A percentile compares a stretch with the other conserved stretches of the same genome.
These are phyloP conservation scores for Oldenlandia corymbosa DNA, from an alignment of 257 asterid genomes.

Conservation along the genomic window DNA sequence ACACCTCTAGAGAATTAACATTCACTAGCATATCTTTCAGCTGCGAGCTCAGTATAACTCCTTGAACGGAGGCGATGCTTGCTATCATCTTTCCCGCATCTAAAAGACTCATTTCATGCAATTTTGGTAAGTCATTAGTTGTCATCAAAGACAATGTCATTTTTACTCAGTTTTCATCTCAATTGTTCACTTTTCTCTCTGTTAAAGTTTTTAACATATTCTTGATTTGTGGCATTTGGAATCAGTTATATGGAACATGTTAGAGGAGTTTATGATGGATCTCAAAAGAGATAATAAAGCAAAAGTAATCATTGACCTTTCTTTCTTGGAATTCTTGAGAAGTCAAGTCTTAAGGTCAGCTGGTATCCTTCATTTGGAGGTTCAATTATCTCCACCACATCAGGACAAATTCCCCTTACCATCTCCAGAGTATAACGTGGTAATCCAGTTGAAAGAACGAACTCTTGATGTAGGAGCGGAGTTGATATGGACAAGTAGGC, in stretches of 20 bases:
- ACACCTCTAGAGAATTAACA: constrained; percentile 42
- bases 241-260: not conserved
- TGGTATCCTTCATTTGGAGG: constrained; percentile 68
- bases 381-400: constrained; percentile 49
- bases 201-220: not conserved
- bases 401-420: constrained; percentile 59
- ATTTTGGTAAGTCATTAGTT: not conserved
- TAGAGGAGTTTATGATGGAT: not conserved
- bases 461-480: constrained; percentile 65
- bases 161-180: no score
- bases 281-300: not conserved
- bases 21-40: constrained; percentile 63
- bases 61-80: constrained; percentile 68
- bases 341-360: constrained; percentile 58
- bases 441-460: constrained; percentile 39
- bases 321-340: constrained; percentile 38
- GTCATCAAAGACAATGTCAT: not conserved
- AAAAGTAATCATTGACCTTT: constrained; percentile 45
- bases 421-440: constrained; percentile 48
- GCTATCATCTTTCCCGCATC: constrained; percentile 54
- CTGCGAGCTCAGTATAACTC: constrained; percentile 74
- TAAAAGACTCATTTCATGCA: constrained; percentile 20
- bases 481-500: constrained; percentile 69
- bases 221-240: not conserved
- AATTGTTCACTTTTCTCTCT: no score